Evolutionary conservation across 306 rosid species (phyloP).

Genomic region (Corylus avellana): DNA sequence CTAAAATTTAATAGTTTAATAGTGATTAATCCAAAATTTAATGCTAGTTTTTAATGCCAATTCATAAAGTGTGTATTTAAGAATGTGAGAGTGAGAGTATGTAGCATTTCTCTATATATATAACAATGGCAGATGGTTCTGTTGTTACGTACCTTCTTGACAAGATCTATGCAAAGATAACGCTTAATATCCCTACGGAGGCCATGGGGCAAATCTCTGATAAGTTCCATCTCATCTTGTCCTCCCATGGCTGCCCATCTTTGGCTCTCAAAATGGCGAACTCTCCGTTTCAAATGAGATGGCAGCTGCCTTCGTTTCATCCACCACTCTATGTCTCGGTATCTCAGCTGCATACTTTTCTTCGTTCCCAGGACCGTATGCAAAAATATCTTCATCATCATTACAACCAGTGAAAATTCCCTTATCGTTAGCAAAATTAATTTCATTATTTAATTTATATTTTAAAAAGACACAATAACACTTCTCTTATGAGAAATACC

Average conservation of each 20-base stretch:
- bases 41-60: too few relatives aligned
- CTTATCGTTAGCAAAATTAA: not conserved
- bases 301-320: constrained; percentile 46
- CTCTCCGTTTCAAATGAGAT: constrained; percentile 33
- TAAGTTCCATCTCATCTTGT: constrained; percentile 34
- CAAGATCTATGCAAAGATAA: constrained; percentile 43
- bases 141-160: constrained; percentile 30
- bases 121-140: too few relatives aligned
- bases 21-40: too few relatives aligned
- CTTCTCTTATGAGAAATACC: not conserved
- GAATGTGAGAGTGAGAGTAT: too few relatives aligned
- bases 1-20: too few relatives aligned
- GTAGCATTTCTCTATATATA: too few relatives aligned
- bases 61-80: too few relatives aligned
- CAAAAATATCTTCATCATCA: constrained; percentile 28
- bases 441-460: too few relatives aligned
- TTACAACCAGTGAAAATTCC: not conserved
- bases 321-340: constrained; percentile 47
- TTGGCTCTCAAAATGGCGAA: constrained; percentile 29
- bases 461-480: too few relatives aligned
- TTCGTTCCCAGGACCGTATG: constrained; percentile 34
- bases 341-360: constrained; percentile 32
- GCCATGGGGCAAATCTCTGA: constrained; percentile 39
- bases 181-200: constrained; percentile 46
- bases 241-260: constrained; percentile 39